Percentiles rank a stretch among this genome's conserved stretches.
phyloP scores from a whole-genome alignment of 345 rosid species.

The Hypericum perforatum region DNA sequence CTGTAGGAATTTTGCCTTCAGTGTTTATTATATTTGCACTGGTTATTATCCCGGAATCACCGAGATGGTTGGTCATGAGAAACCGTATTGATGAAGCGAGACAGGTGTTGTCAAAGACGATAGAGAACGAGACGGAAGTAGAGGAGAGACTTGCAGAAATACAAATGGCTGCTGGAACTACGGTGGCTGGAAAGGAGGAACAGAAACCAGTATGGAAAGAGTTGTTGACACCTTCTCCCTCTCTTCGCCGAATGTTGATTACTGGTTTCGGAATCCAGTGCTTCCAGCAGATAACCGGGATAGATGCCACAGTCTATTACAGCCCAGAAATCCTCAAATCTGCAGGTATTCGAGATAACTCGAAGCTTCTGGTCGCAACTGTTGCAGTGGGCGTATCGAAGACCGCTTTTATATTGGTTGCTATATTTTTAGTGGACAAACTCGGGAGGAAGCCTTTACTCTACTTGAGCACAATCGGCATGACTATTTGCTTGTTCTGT shows the following conservation, averaged over 20 bases:
- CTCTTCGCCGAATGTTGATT: constrained; percentile 15
- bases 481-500: constrained; percentile 60
- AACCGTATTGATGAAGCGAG: constrained; percentile 17
- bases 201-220: constrained; percentile 22
- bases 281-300: constrained; percentile 21
- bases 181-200: constrained; percentile 18
- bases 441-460: constrained; percentile 72
- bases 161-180: constrained; percentile 15
- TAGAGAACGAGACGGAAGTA: constrained; percentile 13
- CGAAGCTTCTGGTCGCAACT: constrained; percentile 61
- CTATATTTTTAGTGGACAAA: constrained; percentile 55
- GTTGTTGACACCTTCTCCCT: constrained; percentile 14
- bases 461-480: constrained; percentile 72
- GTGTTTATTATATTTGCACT: constrained; percentile 14
- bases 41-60: constrained; percentile 22
- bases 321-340: constrained; percentile 60
- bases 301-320: constrained; percentile 31
- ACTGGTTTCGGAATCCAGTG: constrained; percentile 20
- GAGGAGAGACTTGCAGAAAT: constrained; percentile 23
- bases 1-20: constrained; percentile 19
- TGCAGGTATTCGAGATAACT: constrained; percentile 51
- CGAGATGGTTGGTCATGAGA: constrained; percentile 20
- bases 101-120: constrained; percentile 13
- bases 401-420: constrained; percentile 52
- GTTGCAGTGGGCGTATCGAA: constrained; percentile 70